These are phyloP conservation scores for Chalciporus chontae DNA, from an alignment of 768 basidiomycete species.

Conservation along the genomic window DNA sequence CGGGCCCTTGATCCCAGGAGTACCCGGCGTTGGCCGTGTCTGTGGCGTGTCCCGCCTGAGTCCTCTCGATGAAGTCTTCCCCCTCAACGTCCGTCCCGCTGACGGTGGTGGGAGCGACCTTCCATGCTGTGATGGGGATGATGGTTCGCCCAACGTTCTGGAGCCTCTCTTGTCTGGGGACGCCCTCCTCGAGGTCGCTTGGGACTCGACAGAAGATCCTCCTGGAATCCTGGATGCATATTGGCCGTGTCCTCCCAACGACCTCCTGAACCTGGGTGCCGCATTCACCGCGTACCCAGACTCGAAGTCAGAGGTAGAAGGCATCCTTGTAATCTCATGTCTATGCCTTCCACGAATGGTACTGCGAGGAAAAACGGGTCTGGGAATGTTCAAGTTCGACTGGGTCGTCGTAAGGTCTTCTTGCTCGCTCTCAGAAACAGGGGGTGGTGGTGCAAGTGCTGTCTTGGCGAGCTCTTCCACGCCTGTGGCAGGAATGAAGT, in stretches of 20 bases:
- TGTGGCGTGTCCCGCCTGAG: conserved; percentile 36
- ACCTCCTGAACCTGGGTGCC: conserved; percentile 68
- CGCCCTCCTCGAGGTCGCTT: conserved; percentile 55
- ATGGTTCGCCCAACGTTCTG: conserved; percentile 35
- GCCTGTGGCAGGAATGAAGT: conserved; percentile 68
- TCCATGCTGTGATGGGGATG: conserved; percentile 23
- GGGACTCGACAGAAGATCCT: conserved; percentile 49
- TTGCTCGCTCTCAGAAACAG: conserved; percentile 79
- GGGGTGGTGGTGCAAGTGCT: conserved; percentile 55
- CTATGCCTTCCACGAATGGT: conserved; percentile 46
- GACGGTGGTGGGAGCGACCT: conserved; percentile 27
- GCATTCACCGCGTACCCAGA: conserved; percentile 91
- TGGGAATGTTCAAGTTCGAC: conserved; percentile 18
- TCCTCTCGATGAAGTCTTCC: conserved; percentile 32
- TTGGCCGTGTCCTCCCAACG: conserved; percentile 31
- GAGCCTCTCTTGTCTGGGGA: conserved; percentile 70
- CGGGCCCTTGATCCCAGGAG: conserved; percentile 39
- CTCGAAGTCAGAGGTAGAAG: conserved; percentile 83
- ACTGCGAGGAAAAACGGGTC: conserved; percentile 31
- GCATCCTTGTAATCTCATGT: conserved; percentile 46
- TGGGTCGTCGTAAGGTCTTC: conserved; percentile 42
- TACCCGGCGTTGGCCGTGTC: conserved; percentile 41
- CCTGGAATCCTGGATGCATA: conserved; percentile 51
- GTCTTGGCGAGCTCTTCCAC: conserved; percentile 70
- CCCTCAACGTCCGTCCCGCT: conserved; percentile 35